Evolutionary conservation across 2,329 filamentous ascomycete species (phyloP).

Genomic region (Stemphylium lycopersici): DNA sequence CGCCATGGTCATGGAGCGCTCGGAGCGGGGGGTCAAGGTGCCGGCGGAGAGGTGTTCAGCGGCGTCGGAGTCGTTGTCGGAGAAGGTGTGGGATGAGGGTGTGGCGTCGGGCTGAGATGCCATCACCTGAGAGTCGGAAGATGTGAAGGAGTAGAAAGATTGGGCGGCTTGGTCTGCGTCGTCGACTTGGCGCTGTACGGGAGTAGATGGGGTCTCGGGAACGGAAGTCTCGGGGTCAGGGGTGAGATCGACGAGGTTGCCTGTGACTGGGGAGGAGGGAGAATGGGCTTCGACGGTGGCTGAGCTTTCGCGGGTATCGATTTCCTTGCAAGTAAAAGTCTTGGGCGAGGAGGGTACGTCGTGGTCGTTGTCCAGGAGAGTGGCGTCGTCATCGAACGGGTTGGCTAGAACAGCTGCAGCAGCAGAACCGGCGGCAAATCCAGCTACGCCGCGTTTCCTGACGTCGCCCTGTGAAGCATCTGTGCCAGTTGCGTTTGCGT

Average conservation of each 20-base stretch:
- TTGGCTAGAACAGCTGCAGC: conserved; percentile 46
- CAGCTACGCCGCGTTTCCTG: conserved; percentile 41
- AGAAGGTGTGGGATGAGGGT: conserved; percentile 7
- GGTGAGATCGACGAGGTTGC: conserved; percentile 42
- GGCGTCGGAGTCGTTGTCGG: conserved; percentile 33
- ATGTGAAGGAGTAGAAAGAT: conserved; percentile 48
- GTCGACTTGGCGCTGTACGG: conserved; percentile 14
- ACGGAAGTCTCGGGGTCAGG: conserved; percentile 27
- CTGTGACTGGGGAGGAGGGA: conserved; percentile 13
- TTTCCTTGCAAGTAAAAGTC: conserved; percentile 35
- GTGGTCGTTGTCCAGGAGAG: conserved; percentile 51
- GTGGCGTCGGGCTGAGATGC: conserved; percentile 5
- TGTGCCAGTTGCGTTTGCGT: conserved; percentile 32
- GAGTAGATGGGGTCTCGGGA: conserved; percentile 29
- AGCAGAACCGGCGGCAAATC: conserved; percentile 49
- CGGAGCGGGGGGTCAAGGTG: conserved; percentile 48
- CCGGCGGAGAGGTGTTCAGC: conserved; percentile 37
- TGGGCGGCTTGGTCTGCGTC: conserved; percentile 32
- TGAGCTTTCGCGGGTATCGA: conserved; percentile 35
- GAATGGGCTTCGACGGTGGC: conserved; percentile 34
- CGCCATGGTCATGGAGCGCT: conserved; percentile 35
- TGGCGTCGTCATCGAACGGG: conserved; percentile 53
- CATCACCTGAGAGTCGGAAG: conserved; percentile 23
- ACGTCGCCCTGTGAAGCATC: conserved; percentile 25
- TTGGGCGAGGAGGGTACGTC: conserved; percentile 36